Percentiles rank a stretch among this genome's conserved stretches.
Conservation (phyloP, 2,329 filamentous ascomycete genomes). For the Akanthomyces uredinophilus region DNA sequence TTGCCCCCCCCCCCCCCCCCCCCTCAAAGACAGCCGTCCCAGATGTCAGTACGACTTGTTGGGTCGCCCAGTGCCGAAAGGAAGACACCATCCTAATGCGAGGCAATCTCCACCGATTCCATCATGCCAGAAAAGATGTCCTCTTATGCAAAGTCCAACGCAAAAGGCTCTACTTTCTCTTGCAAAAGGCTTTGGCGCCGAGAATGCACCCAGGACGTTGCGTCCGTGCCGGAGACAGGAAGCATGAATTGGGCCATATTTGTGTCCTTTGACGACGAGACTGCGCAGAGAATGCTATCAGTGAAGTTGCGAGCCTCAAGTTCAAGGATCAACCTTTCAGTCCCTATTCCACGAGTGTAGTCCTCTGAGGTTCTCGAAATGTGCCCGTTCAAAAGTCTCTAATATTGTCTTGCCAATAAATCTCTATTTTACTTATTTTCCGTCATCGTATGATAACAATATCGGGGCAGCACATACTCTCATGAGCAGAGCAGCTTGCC, state of each 20-base stretch:
- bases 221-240: constrained; percentile 16
- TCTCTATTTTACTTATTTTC: too few species aligned
- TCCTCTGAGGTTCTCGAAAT: constrained; percentile 18
- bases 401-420: constrained; percentile 9
- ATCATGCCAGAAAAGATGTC: constrained; percentile 8
- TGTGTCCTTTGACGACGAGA: constrained; percentile 16
- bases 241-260: constrained; percentile 21
- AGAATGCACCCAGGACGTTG: constrained; percentile 17
- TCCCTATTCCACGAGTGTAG: constrained; percentile 21
- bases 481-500: constrained; percentile 19
- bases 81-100: too few species aligned
- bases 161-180: constrained; percentile 19
- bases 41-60: too few species aligned
- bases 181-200: constrained; percentile 16
- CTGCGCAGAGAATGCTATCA: constrained; percentile 18
- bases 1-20: too few species aligned
- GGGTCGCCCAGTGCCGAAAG: too few species aligned
- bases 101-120: background rate
- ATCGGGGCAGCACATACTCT: constrained; percentile 23
- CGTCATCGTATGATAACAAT: constrained; percentile 15
- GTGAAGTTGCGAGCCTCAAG: constrained; percentile 21
- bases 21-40: too few species aligned
- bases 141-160: constrained; percentile 17
- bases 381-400: background rate
- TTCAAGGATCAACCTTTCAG: constrained; percentile 13